phyloP scores from a whole-genome alignment of 2,329 filamentous ascomycete genomes.

The Thermomyces lanuginosus region DNA sequence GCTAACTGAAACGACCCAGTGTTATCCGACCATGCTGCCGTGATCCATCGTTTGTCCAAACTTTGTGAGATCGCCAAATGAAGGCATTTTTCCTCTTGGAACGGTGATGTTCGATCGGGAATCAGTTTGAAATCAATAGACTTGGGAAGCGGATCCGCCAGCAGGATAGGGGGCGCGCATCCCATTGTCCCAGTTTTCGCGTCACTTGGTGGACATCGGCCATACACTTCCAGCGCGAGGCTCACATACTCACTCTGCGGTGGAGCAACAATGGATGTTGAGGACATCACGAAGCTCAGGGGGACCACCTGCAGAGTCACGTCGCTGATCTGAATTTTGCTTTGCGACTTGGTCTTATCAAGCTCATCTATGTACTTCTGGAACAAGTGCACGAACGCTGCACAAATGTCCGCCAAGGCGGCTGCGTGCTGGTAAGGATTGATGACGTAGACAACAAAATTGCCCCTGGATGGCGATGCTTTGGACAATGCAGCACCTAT shows the following conservation, averaged over 20 bases:
- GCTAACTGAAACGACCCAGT: conserved; percentile 37
- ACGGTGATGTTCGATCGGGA: conserved; percentile 36
- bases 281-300: conserved; percentile 36
- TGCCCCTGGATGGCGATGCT: conserved; percentile 19
- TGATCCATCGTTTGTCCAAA: conserved; percentile 40
- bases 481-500: conserved; percentile 22
- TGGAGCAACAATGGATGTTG: conserved; percentile 36
- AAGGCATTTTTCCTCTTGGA: conserved; percentile 41
- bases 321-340: conserved; percentile 28
- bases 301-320: conserved; percentile 44
- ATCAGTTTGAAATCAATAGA: conserved; percentile 39
- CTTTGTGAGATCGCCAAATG: conserved; percentile 44
- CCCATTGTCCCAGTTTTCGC: conserved; percentile 22
- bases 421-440: conserved; percentile 36
- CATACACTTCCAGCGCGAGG: conserved; percentile 42
- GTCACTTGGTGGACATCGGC: conserved; percentile 36
- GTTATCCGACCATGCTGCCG: conserved; percentile 43
- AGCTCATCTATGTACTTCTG: conserved; percentile 34
- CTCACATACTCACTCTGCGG: conserved; percentile 32
- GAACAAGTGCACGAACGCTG: conserved; percentile 41
- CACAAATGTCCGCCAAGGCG: conserved; percentile 36
- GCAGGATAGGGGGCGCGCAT: conserved; percentile 36
- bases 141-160: conserved; percentile 38
- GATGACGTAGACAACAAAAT: conserved; percentile 42
- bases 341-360: conserved; percentile 15